Conservation (phyloP, 139 green algal species). For the Volvox africanus region DNA sequence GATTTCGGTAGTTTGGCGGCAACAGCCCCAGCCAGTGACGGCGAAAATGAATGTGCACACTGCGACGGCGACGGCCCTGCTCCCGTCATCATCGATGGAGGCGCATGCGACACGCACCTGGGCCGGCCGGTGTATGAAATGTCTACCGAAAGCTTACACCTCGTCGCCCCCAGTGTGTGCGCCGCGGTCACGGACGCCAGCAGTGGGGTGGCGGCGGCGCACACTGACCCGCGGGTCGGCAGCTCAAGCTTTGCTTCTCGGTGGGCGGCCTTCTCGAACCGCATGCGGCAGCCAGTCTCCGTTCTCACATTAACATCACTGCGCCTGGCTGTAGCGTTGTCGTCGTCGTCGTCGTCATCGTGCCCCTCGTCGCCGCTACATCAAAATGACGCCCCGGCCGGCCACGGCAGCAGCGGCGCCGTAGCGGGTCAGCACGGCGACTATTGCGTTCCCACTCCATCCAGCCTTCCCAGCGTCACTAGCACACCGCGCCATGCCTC, state of each 20-base stretch:
- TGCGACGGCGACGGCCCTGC: not conserved
- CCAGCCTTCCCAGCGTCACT: not conserved
- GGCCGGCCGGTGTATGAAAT: not conserved
- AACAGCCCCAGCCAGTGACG: too few species aligned
- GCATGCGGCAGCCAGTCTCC: not conserved
- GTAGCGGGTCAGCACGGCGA: not conserved
- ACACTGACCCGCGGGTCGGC: not conserved
- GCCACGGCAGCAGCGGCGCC: not conserved
- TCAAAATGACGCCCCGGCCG: not conserved
- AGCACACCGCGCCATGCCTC: not conserved
- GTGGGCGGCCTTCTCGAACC: not conserved
- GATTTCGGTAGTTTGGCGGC: too few species aligned
- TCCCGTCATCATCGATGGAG: not conserved
- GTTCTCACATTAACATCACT: not conserved
- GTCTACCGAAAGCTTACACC: not conserved
- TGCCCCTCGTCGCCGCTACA: not conserved
- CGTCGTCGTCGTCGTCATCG: not conserved
- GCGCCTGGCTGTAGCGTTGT: not conserved
- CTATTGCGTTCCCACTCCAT: not conserved
- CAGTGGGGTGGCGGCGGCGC: not conserved
- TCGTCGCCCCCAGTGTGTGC: too few species aligned
- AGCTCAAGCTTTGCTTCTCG: not conserved
- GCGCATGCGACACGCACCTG: not conserved
- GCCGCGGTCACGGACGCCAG: too few species aligned
- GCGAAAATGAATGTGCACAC: too few species aligned